Conservation (phyloP, 768 basidiomycete genomes). For the Artomyces pyxidatus region DNA sequence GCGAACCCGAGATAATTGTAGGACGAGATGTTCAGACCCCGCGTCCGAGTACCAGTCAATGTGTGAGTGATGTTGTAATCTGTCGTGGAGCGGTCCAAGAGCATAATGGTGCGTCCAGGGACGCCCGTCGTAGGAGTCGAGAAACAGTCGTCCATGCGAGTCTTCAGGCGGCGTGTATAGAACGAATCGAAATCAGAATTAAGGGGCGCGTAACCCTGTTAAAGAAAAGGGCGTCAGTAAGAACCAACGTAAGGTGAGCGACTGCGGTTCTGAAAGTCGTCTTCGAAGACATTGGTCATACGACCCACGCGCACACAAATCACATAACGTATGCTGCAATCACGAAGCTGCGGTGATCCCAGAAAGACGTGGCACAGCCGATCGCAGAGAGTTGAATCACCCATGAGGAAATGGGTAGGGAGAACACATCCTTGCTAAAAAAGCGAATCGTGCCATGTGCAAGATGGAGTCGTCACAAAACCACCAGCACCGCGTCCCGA, state of each 20-base stretch:
- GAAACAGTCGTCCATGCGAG: slow-evolving; percentile 94
- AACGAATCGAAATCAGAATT: slow-evolving; percentile 99
- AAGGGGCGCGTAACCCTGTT: slow-evolving; percentile 89
- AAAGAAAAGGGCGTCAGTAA: not conserved
- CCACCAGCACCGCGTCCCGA: not conserved
- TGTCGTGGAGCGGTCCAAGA: slow-evolving; percentile 75
- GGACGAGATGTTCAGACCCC: slow-evolving; percentile 92
- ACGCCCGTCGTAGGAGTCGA: slow-evolving; percentile 89
- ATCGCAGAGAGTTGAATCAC: too few relatives aligned
- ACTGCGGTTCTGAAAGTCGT: too few relatives aligned
- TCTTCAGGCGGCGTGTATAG: slow-evolving; percentile 93
- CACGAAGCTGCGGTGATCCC: too few relatives aligned
- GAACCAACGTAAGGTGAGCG: too few relatives aligned
- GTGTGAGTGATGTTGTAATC: slow-evolving; percentile 77
- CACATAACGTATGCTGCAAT: too few relatives aligned
- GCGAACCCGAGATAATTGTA: slow-evolving; percentile 99
- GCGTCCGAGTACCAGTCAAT: slow-evolving; percentile 72
- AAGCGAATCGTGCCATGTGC: not conserved
- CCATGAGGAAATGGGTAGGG: slow-evolving; percentile 10
- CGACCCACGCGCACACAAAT: too few relatives aligned
- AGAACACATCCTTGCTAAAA: slow-evolving; percentile 6
- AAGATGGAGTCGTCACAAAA: not conserved
- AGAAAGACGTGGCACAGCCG: too few relatives aligned
- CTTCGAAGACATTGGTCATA: too few relatives aligned
- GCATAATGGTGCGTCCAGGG: slow-evolving; percentile 84